Evolutionary conservation across 1,284 basidiomycete species (phyloP).

Genomic region (Sanguinoderma infundibulare): DNA sequence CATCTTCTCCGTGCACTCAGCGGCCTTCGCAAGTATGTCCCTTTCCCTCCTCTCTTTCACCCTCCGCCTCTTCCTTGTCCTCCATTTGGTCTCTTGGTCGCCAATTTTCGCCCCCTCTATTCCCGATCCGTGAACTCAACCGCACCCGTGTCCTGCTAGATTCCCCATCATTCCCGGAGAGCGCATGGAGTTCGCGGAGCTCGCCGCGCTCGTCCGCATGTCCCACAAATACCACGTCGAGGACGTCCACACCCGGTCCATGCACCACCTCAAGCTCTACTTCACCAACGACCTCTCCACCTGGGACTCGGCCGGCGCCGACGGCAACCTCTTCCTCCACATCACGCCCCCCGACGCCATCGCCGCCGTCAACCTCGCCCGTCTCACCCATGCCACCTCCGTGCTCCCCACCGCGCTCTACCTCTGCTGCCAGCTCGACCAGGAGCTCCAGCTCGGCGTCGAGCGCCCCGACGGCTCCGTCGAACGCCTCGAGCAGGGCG

Average conservation of each 20-base stretch:
- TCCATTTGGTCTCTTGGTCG: background rate
- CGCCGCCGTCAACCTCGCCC: conserved; percentile 27
- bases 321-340: conserved; percentile 23
- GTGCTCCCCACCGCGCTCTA: conserved; percentile 29
- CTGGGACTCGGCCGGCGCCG: conserved; percentile 23
- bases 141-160: background rate
- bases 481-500: conserved; percentile 23
- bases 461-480: conserved; percentile 22
- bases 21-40: conserved; percentile 23
- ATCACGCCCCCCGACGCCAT: conserved; percentile 26
- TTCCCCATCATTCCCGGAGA: conserved; percentile 23
- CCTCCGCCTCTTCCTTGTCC: background rate
- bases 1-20: conserved; percentile 26
- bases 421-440: conserved; percentile 29
- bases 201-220: conserved; percentile 28
- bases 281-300: conserved; percentile 26
- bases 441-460: conserved; percentile 21
- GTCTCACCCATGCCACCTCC: conserved; percentile 24
- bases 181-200: conserved; percentile 24
- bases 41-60: background rate
- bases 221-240: conserved; percentile 31
- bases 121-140: background rate
- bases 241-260: conserved; percentile 23
- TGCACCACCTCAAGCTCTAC: conserved; percentile 25
- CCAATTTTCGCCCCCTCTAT: background rate